Conservation (phyloP, 2,329 filamentous ascomycete species). For the Immersiporthe knoxdaviesiana region DNA sequence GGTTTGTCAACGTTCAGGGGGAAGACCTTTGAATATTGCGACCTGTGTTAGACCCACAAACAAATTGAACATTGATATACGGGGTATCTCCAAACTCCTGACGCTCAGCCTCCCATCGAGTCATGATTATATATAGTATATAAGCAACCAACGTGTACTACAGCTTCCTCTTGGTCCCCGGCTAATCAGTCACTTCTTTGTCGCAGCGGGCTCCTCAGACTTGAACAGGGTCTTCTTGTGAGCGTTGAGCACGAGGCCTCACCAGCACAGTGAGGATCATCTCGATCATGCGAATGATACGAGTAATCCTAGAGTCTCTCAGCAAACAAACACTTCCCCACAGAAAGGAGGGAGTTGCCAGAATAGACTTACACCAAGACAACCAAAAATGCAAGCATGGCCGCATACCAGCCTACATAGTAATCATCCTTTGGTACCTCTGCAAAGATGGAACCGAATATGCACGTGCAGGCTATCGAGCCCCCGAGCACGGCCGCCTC, state of each 20-base stretch:
- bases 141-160: neutral
- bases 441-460: neutral
- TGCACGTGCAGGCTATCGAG: neutral
- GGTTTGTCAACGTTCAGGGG: conserved; percentile 31
- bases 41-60: no score
- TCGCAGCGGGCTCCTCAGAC: neutral
- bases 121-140: neutral
- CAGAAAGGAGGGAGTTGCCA: neutral
- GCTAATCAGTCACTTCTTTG: neutral
- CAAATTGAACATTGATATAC: neutral
- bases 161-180: neutral
- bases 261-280: neutral
- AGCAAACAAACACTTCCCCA: neutral
- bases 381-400: neutral
- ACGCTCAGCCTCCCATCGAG: neutral
- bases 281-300: neutral
- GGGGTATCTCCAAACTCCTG: neutral
- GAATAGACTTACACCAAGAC: neutral
- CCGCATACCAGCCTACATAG: neutral
- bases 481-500: neutral
- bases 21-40: conserved; percentile 11
- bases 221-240: neutral
- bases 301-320: neutral
- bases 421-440: no score
- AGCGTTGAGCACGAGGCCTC: neutral